Evolutionary conservation across 441 rosid species (phyloP).

Genomic region (Dalechampia spathulata): DNA sequence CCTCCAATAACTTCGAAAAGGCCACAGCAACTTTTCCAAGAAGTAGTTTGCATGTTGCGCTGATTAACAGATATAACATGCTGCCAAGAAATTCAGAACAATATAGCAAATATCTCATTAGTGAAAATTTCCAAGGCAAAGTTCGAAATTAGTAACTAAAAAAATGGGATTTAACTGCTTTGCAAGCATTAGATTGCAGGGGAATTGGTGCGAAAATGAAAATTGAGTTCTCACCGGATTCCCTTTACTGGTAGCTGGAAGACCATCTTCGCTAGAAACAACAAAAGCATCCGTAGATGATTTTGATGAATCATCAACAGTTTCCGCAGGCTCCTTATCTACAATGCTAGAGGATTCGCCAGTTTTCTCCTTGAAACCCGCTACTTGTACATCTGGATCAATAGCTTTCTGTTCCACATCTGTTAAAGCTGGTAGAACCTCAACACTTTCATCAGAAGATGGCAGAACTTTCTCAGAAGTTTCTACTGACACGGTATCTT

Average conservation of each 20-base stretch:
- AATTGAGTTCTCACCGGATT: conserved; percentile 28
- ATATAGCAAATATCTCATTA: conserved; percentile 4
- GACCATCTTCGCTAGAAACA: conserved; percentile 16
- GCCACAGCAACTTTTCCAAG: conserved; percentile 83
- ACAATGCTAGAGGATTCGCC: conserved; percentile 16
- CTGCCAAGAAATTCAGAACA: conserved; percentile 18
- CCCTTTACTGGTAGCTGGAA: conserved; percentile 19
- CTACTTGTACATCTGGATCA: conserved; percentile 13
- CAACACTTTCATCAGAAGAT: conserved; percentile 9
- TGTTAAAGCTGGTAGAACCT: neutral
- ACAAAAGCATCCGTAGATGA: conserved; percentile 11
- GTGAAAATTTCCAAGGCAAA: neutral
- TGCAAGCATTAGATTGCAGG: neutral
- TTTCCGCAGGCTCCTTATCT: conserved; percentile 11
- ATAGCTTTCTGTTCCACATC: conserved; percentile 10
- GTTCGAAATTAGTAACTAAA: neutral
- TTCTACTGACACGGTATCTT: conserved; percentile 11
- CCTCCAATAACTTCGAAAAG: conserved; percentile 43
- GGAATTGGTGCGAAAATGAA: neutral
- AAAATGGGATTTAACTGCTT: neutral
- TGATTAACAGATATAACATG: conserved; percentile 24
- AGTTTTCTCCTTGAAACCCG: conserved; percentile 2
- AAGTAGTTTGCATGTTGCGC: conserved; percentile 29
- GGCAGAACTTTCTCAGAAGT: conserved; percentile 12
- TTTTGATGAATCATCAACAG: conserved; percentile 1